phyloP scores from a whole-genome alignment of 1,284 basidiomycete species.

The Fomitopsis betulina region DNA sequence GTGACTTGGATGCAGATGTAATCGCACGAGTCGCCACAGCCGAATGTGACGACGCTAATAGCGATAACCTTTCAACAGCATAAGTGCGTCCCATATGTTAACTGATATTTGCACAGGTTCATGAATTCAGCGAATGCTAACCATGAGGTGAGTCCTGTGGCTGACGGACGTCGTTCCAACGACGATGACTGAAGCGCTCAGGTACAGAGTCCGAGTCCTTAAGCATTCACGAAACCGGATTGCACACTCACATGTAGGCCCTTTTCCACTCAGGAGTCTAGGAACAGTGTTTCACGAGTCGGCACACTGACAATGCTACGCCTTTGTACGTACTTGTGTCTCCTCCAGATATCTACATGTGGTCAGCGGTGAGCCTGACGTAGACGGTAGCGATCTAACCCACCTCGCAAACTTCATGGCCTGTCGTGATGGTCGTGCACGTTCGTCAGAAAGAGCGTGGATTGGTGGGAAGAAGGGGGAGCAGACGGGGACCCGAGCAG shows the following conservation, averaged over 20 bases:
- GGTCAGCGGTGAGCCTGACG: neutral
- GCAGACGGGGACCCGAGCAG: neutral
- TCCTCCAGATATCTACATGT: slow-evolving; percentile 57
- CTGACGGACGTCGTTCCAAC: too few species aligned
- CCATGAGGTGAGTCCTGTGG: too few species aligned
- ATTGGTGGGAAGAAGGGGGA: neutral
- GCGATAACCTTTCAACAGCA: too few species aligned
- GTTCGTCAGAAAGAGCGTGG: neutral
- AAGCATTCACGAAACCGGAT: neutral
- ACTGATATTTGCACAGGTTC: too few species aligned
- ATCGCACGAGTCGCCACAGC: too few species aligned
- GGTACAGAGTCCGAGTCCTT: too few species aligned
- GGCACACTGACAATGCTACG: neutral
- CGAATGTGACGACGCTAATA: too few species aligned
- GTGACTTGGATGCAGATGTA: too few species aligned
- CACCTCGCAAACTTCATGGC: neutral
- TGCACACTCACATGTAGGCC: slow-evolving; percentile 64
- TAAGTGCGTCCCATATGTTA: too few species aligned
- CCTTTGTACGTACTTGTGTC: slow-evolving; percentile 46
- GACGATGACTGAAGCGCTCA: too few species aligned
- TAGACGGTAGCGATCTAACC: neutral
- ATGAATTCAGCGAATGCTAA: too few species aligned
- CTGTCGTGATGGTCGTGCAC: neutral
- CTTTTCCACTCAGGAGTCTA: slow-evolving; percentile 80
- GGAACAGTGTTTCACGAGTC: neutral